Percentiles rank a stretch among this genome's conserved stretches.
Conservation (phyloP, 2,329 filamentous ascomycete species). For the Talaromyces sp. region DNA sequence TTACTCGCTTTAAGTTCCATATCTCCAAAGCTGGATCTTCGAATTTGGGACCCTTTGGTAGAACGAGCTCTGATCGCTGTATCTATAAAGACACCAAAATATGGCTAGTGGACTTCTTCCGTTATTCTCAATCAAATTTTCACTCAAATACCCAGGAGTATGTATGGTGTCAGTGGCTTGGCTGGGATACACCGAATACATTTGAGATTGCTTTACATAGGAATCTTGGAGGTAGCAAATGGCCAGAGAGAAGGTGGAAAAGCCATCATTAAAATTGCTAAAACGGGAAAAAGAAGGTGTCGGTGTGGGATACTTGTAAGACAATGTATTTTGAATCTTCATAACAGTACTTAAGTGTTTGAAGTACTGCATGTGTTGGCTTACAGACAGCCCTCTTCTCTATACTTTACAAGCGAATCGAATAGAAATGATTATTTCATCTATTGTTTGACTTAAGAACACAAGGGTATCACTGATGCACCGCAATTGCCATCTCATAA, state of each 20-base stretch:
- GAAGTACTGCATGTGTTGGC: too few species aligned
- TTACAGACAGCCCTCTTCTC: too few species aligned
- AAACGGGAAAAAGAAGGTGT: too few species aligned
- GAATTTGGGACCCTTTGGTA: conserved; percentile 4
- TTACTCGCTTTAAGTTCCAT: conserved; percentile 1
- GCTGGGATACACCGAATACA: not conserved
- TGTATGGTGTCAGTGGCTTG: conserved; percentile 2
- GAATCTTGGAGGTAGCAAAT: conserved; percentile 5
- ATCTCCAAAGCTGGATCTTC: conserved; percentile 1
- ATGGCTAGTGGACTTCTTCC: conserved; percentile 5
- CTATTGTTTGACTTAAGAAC: conserved; percentile 12
- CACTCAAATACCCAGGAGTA: conserved; percentile 1
- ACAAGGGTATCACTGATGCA: conserved; percentile 29
- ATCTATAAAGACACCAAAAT: conserved; percentile 5
- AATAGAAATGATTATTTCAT: too few species aligned
- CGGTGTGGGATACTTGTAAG: too few species aligned
- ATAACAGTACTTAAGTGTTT: too few species aligned
- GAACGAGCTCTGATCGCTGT: conserved; percentile 5
- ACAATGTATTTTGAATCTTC: too few species aligned
- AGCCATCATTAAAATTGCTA: conserved; percentile 3
- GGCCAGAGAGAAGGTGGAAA: conserved; percentile 5
- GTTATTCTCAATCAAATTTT: conserved; percentile 1
- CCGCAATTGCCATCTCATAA: conserved; percentile 8
- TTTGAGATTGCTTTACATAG: conserved; percentile 4
- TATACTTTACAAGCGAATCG: too few species aligned